Evolutionary conservation across 257 asterid species (phyloP).

Genomic region (Salvia splendens): DNA sequence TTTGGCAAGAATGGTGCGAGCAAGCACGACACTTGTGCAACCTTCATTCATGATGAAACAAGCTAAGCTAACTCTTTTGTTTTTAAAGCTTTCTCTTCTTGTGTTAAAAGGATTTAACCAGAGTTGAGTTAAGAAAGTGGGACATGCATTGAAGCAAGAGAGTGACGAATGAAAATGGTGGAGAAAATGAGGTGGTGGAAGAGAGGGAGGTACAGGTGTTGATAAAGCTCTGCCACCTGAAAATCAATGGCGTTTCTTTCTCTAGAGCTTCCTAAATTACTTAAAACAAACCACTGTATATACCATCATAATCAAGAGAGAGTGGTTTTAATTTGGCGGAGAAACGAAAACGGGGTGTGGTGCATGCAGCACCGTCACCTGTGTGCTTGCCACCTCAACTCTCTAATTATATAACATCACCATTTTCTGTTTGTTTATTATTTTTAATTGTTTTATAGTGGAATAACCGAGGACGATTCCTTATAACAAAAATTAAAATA

Average conservation of each 20-base stretch:
- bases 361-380: conserved; percentile 45
- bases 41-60: conserved; percentile 50
- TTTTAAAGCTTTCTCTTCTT: too few species aligned
- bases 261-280: neutral
- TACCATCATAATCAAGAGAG: too few species aligned
- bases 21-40: conserved; percentile 54
- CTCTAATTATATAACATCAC: neutral
- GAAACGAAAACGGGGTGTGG: too few species aligned
- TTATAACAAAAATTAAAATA: too few species aligned
- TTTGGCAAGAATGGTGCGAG: conserved; percentile 38
- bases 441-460: neutral
- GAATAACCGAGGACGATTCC: too few species aligned
- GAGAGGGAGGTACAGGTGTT: conserved; percentile 58
- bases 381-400: conserved; percentile 37
- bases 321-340: too few species aligned
- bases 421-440: too few species aligned
- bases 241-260: conserved; percentile 54
- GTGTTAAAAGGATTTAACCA: too few species aligned
- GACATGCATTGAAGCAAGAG: too few species aligned
- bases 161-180: conserved; percentile 40
- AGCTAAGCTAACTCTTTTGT: too few species aligned
- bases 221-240: conserved; percentile 47
- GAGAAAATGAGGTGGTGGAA: conserved; percentile 49
- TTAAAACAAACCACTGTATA: too few species aligned
- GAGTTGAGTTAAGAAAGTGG: too few species aligned